Evolutionary conservation across 306 rosid genomes (phyloP), one percentile per base, ranked within the genome.

Genomic region (Fragaria iinumae): DNA sequence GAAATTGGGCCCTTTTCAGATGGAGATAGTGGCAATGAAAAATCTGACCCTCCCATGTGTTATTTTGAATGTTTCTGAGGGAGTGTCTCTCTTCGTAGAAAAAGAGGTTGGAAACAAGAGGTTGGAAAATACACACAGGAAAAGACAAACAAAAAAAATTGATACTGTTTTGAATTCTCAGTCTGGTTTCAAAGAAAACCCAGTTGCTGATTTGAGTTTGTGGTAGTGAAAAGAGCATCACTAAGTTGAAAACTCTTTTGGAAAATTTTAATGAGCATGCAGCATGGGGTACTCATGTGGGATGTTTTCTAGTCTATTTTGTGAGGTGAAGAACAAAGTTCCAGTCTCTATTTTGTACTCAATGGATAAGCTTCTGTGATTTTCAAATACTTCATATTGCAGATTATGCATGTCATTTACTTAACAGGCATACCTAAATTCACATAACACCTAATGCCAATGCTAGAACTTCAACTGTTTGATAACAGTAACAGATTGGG

Each of bases 41-140:
- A 59, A 56, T 56, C 84, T 81, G 80, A 75, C 68, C 83, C 71
- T 78, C 82, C 88, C 89, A 89, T 84, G 93, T 89, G 93, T 87
- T 59, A 76, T 78, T 89, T 43, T 84, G 74, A 79, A 76, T 83
- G 76, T 76, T 71, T 23, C 77, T 43, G 73, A 73, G 76, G 78
- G 74, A 87, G 77, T 80, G 87, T 83, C 86, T 83, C 86, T 77
- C 75, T 69, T 55, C 43, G 52, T 29, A 53, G 73, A 83, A 80
- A 76, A 66, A 39, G 53, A 39, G 36, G 74, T 48, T 71, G 79
- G 80, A 88, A 81, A 80, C 77, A 66, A 39, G 53, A 39, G 36
- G 74, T 48, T 71, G 79, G 80, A 88, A 81, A 38, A 69, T 17
- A 47, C 69, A 34, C 10, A 72, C 56, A 72, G 74, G 83, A 83